phyloP scores from a whole-genome alignment of 495 filamentous ascomycete genomes.

The Hypoxylon fuscum region DNA sequence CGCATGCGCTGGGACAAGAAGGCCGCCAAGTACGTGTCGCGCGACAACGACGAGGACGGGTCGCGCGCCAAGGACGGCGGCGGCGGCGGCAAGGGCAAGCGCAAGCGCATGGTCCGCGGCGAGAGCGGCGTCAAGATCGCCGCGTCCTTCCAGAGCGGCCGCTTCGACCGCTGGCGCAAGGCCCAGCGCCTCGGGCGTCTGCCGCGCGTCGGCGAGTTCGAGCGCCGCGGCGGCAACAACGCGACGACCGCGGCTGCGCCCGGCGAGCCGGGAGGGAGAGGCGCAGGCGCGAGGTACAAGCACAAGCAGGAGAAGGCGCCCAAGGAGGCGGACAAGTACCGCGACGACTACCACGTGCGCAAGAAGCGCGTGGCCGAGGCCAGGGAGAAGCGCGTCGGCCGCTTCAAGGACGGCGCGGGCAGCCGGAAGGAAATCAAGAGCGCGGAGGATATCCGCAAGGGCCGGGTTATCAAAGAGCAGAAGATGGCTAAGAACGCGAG shows the following conservation, averaged over 20 bases:
- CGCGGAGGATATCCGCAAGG: conserved; percentile 85
- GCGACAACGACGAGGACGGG: conserved; percentile 93
- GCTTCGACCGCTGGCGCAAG: conserved; percentile 91
- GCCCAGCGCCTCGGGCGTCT: conserved; percentile 80
- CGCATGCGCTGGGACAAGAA: conserved; percentile 97
- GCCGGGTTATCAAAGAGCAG: conserved; percentile 76
- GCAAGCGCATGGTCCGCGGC: conserved; percentile 79
- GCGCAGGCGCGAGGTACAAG: conserved; percentile 65
- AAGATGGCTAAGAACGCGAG: conserved; percentile 88
- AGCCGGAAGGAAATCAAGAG: conserved; percentile 80
- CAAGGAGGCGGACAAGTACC: conserved; percentile 88
- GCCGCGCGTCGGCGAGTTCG: conserved; percentile 82
- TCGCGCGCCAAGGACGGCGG: conserved; percentile 81
- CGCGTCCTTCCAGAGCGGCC: conserved; percentile 87
- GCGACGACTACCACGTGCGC: conserved; percentile 87
- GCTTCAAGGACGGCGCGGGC: conserved; percentile 71
- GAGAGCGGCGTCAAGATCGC: conserved; percentile 97
- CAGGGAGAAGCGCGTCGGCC: conserved; percentile 80
- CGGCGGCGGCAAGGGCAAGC: conserved; percentile 57
- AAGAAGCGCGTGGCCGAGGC: conserved; percentile 91
- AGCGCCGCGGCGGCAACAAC: conserved; percentile 64
- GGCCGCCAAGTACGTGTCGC: conserved; percentile 89
- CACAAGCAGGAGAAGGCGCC: conserved; percentile 87
- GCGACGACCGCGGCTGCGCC: conserved; percentile 44
- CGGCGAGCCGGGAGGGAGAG: conserved; percentile 44